Percentiles rank a stretch among this genome's conserved stretches.
phyloP scores from a whole-genome alignment of 169 alveolate genomes.

The Plasmodium malariae region DNA sequence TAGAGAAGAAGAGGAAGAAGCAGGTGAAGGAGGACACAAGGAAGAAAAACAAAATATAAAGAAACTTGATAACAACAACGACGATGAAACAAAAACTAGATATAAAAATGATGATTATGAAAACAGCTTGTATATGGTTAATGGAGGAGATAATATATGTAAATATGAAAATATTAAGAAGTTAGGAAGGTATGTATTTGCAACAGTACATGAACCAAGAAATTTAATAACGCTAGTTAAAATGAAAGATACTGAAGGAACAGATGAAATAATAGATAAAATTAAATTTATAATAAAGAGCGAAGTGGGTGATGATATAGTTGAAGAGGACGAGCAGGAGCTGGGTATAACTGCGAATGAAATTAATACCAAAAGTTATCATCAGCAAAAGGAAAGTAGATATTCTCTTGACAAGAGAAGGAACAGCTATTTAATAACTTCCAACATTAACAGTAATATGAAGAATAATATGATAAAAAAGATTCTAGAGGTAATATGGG shows the following conservation, averaged over 20 bases:
- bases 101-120: neutral
- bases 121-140: neutral
- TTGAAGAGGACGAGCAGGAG: neutral
- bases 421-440: neutral
- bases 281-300: slow-evolving; percentile 26
- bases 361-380: neutral
- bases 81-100: neutral
- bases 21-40: neutral
- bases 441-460: neutral
- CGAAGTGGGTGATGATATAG: neutral
- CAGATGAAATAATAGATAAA: slow-evolving; percentile 48
- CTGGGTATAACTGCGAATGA: neutral
- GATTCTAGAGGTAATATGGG: slow-evolving; percentile 67
- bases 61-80: neutral
- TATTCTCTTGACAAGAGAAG: neutral
- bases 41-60: neutral
- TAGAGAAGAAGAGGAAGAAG: too few species aligned
- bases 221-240: slow-evolving; percentile 53
- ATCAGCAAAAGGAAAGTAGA: neutral
- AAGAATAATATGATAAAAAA: slow-evolving; percentile 33
- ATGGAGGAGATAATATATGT: neutral
- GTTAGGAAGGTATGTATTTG: slow-evolving; percentile 59
- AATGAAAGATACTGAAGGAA: slow-evolving; percentile 18
- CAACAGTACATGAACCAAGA: slow-evolving; percentile 76
- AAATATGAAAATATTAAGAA: slow-evolving; percentile 61